phyloP scores from a whole-genome alignment of 345 rosid genomes.

The Reutealis trisperma region DNA sequence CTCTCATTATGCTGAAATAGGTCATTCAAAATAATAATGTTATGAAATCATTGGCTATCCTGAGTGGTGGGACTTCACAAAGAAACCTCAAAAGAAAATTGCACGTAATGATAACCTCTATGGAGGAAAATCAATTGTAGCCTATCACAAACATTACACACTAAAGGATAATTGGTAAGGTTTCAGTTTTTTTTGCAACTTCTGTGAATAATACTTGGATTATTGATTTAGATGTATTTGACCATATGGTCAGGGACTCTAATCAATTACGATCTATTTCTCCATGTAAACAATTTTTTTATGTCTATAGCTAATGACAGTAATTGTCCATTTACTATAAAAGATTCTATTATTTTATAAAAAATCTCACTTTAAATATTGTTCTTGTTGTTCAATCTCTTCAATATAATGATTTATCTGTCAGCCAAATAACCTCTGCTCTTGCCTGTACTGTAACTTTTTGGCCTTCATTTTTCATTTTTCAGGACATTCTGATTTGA shows the following conservation, averaged over 20 bases:
- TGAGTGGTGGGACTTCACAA: too few relatives aligned
- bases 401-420: too few relatives aligned
- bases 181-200: background rate
- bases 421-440: too few relatives aligned
- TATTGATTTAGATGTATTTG: background rate
- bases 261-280: background rate
- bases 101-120: too few relatives aligned
- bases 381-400: too few relatives aligned
- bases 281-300: background rate
- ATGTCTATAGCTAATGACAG: background rate
- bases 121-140: background rate
- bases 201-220: background rate
- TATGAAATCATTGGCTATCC: too few relatives aligned
- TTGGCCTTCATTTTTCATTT: too few relatives aligned
- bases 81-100: background rate
- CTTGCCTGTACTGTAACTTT: too few relatives aligned
- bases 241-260: conserved; percentile 1
- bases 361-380: background rate
- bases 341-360: background rate
- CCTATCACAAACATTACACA: background rate
- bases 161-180: background rate
- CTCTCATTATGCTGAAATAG: too few relatives aligned
- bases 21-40: too few relatives aligned
- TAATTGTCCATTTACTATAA: background rate
- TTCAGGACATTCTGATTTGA: too few relatives aligned